Evolutionary conservation across 2,329 filamentous ascomycete genomes (phyloP), one percentile per base, ranked within the genome.

Genomic region (Lasiodiplodia theobromae): DNA sequence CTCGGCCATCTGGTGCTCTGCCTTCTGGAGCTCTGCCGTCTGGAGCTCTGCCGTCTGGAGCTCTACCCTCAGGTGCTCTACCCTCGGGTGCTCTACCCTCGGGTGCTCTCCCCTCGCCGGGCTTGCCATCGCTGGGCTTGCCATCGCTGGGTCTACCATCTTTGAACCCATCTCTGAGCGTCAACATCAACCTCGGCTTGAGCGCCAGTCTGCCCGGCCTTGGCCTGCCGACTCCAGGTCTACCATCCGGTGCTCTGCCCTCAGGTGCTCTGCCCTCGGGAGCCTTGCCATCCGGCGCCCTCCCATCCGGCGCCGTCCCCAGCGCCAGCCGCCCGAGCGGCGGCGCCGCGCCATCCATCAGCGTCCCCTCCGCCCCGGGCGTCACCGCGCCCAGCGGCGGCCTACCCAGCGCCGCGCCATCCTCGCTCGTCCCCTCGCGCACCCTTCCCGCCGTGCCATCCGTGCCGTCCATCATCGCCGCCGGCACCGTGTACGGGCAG

Each of bases 401-500:
- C 11, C 2, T 6, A 10, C 44, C 47, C 5, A 52, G 16, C 44
- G 18, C 21, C 2, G 23, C 57, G 0, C 7, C 31, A 8, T 34
- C 31, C 0, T 34, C 31, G 1, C 31, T 34, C 0, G 23, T 21
- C 18, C 58, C 58, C 0, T 63, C 58, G 25, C 58, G 34, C 38
- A 66, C 64, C 16, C 4, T 52, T 0, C 51, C 64, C 1, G 18
- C 23, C 2, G 37, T 1, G 44, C 44, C 18, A 0, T 18, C 23
- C 7, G 37, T 16, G 8, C 63, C 63, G 7, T 68, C 66, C 56
- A 53, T 68, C 57, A 68, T 68, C 56, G 66, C 66, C 0, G 23
- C 28, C 16, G 66, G 66, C 44, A 68, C 54, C 23, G 66, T 68
- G 12, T 68, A 68, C 66, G 66, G 66, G 1, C 54, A 68, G n/a